phyloP scores from a whole-genome alignment of 2,329 filamentous ascomycete genomes.

The Fusarium tuaranense region DNA sequence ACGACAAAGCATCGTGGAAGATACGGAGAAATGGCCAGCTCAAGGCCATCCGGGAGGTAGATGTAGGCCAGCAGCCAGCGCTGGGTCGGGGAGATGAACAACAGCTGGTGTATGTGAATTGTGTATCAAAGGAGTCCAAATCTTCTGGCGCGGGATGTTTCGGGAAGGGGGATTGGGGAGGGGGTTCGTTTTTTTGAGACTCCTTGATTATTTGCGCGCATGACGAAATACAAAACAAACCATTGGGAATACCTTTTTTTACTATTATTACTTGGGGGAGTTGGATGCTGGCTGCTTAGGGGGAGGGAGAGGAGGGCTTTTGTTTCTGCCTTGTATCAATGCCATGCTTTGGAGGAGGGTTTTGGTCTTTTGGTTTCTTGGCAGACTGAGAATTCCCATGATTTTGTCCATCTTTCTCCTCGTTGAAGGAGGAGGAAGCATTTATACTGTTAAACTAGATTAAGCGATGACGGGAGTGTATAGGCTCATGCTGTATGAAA shows the following conservation, averaged over 20 bases:
- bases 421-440: neutral
- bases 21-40: constrained; percentile 91
- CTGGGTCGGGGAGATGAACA: neutral
- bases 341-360: constrained; percentile 1
- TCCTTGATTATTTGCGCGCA: constrained; percentile 35
- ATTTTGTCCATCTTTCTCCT: neutral
- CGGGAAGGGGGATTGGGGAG: constrained; percentile 12
- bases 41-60: constrained; percentile 48
- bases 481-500: neutral
- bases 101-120: neutral
- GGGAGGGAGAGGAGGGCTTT: constrained; percentile 4
- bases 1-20: constrained; percentile 91
- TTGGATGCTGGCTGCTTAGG: constrained; percentile 36
- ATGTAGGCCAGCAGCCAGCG: constrained; percentile 24
- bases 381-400: constrained; percentile 13
- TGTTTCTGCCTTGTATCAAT: constrained; percentile 21
- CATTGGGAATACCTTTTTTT: constrained; percentile 18
- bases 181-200: neutral
- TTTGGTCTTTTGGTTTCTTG: constrained; percentile 21
- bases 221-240: constrained; percentile 44
- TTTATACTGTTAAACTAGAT: neutral
- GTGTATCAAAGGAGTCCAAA: constrained; percentile 9
- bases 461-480: neutral
- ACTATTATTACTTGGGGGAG: constrained; percentile 33
- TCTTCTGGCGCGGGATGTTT: constrained; percentile 29